These are phyloP conservation scores for Paragyromitra xinjiangensis DNA, from an alignment of 495 filamentous ascomycete species.

Conservation along the genomic window DNA sequence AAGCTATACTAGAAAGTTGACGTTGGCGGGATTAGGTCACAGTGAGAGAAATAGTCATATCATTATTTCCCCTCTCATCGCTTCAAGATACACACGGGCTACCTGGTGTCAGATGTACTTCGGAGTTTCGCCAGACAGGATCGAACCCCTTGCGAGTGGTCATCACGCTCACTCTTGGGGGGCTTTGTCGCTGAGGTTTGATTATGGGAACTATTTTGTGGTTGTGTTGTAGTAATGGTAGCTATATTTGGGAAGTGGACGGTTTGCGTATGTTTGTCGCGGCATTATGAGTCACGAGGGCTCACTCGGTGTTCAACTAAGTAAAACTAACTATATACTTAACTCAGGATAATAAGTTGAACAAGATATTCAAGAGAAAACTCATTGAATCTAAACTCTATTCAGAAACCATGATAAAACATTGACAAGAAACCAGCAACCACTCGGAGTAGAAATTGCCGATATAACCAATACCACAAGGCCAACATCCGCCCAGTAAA, in stretches of 20 bases:
- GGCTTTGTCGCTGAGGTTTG: background rate
- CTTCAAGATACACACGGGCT: background rate
- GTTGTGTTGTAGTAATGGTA: background rate
- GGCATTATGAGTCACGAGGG: background rate
- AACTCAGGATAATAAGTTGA: background rate
- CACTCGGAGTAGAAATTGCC: background rate
- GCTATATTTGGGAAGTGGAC: background rate
- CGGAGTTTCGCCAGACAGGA: background rate
- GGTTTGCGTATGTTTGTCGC: background rate
- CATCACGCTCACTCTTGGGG: background rate
- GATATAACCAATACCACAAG: background rate
- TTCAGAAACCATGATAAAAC: slow-evolving; percentile 14
- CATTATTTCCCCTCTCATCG: background rate
- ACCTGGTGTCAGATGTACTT: background rate
- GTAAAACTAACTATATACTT: background rate
- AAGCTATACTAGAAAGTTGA: background rate
- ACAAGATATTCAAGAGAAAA: background rate
- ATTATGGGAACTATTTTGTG: background rate
- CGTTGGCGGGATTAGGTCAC: background rate
- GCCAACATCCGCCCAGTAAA: background rate
- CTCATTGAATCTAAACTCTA: slow-evolving; percentile 23
- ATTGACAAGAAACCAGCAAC: background rate
- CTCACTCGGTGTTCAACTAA: slow-evolving; percentile 12
- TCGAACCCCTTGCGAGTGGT: background rate
- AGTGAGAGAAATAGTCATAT: background rate